Evolutionary conservation across 1,139 yeast species (phyloP), one percentile per base, ranked within the genome.

Genomic region (Spencermartinsiella ligniputridi): DNA sequence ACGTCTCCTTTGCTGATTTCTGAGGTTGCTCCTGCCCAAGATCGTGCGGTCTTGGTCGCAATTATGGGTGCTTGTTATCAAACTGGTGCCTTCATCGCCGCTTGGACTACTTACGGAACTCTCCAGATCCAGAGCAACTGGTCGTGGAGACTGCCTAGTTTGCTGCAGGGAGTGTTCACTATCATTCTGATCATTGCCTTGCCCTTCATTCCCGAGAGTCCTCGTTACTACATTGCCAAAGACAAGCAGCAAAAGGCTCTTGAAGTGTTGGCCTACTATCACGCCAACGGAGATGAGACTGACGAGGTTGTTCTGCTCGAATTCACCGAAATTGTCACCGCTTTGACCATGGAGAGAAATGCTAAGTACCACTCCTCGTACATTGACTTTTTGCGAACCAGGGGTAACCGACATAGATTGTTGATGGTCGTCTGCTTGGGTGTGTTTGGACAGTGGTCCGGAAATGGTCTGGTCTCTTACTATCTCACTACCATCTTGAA

Each of bases 201-300:
- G 84, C 83, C 27, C 15, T 35, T 35, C 24, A 8, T 35, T 12
- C 38, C 38, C 17, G 38, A 35, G 38, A 19, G 27, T 21, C 38
- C 38, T 8, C 24, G 38, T 11, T 35, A 68, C 67, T 74, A 75
- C 62, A 74, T 82, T 50, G 76, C 78, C 51, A 68, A 63, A 41
- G 78, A 72, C 51, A 68, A 68, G 49, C 66, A 77, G 42, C 84
- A 74, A 19, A 76, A 75, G 45, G 94, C 92, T 15, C 68, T 20
- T 16, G 35, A 13, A 34, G 47, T 64, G 34, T 48, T 67, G 12
- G 44, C 40, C 13, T 48, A 50, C 37, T 46, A 43, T 25, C 61
- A 55, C 32, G 59, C 54, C 21, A 51, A 46, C 11, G 54, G 54
- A 11, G 37, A 66, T 73, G 40, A 39, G 36, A 39, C 18, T 15